These are phyloP conservation scores for Polytrichum commune DNA, from an alignment of 225 moss, liverwort and hornwort species.

Conservation along the genomic window DNA sequence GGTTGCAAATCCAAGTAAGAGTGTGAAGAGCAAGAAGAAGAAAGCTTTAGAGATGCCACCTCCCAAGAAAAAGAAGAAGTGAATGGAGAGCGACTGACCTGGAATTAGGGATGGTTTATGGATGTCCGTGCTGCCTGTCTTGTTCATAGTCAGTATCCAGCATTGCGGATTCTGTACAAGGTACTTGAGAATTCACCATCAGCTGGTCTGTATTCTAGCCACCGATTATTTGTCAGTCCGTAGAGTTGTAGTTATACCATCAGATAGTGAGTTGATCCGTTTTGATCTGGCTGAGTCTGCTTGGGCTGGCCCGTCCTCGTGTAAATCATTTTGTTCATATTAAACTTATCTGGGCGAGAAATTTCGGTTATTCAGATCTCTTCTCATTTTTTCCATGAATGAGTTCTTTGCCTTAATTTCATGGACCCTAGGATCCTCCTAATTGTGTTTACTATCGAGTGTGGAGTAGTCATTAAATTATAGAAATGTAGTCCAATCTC, in stretches of 20 bases:
- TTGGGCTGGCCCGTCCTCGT: conserved; percentile 46
- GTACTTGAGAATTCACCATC: conserved; percentile 34
- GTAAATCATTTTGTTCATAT: conserved; percentile 44
- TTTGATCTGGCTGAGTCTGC: conserved; percentile 21
- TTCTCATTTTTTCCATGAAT: too few species aligned
- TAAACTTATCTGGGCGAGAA: conserved; percentile 33
- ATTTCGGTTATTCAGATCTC: too few species aligned
- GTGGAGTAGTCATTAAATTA: too few species aligned
- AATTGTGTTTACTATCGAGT: too few species aligned
- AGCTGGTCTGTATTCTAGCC: conserved; percentile 44
- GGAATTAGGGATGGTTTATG: conserved; percentile 30
- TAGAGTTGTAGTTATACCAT: conserved; percentile 23
- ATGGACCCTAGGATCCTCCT: too few species aligned
- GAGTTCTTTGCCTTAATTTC: too few species aligned
- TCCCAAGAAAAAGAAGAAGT: conserved; percentile 48
- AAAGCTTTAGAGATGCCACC: conserved; percentile 37
- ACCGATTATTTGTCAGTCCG: conserved; percentile 45
- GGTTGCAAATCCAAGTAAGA: conserved; percentile 15
- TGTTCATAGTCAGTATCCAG: conserved; percentile 41
- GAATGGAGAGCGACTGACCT: conserved; percentile 8
- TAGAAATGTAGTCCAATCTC: too few species aligned
- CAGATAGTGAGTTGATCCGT: conserved; percentile 18
- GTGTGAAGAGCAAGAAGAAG: conserved; percentile 42
- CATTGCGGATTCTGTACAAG: conserved; percentile 20
- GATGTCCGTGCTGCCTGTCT: conserved; percentile 40